Evolutionary conservation across 2,329 filamentous ascomycete genomes (phyloP).

Genomic region (Dothistroma pini): DNA sequence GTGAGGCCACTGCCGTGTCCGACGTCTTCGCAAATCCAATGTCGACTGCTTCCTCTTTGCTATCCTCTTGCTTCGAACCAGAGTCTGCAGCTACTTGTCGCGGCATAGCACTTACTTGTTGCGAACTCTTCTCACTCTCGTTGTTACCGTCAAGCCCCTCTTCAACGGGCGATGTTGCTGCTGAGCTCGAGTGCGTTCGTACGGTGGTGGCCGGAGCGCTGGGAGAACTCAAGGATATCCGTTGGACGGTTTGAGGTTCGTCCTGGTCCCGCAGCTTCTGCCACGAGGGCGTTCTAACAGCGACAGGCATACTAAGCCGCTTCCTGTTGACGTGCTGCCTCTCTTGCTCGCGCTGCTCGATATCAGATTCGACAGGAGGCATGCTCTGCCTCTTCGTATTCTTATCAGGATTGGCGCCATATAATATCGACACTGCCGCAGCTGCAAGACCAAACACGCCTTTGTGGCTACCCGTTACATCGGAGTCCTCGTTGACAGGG

Average conservation of each 20-base stretch:
- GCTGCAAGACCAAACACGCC: slow-evolving; percentile 17
- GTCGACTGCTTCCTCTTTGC: slow-evolving; percentile 8
- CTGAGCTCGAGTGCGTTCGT: not conserved
- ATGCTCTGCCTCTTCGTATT: slow-evolving; percentile 3
- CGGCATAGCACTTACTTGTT: not conserved
- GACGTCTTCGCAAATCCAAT: slow-evolving; percentile 45
- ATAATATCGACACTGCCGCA: slow-evolving; percentile 13
- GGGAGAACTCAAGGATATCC: not conserved
- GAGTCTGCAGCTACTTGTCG: slow-evolving; percentile 8
- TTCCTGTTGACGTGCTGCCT: slow-evolving; percentile 16
- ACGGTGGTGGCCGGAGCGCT: not conserved
- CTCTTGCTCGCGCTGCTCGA: slow-evolving; percentile 18
- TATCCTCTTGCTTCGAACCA: slow-evolving; percentile 3
- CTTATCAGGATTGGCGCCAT: slow-evolving; percentile 7
- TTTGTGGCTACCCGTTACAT: slow-evolving; percentile 6
- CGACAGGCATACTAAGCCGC: slow-evolving; percentile 13
- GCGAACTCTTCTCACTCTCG: not conserved
- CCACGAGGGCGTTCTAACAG: not conserved
- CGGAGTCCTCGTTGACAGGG: slow-evolving; percentile 11
- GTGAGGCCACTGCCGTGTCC: slow-evolving; percentile 27
- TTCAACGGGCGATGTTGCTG: not conserved
- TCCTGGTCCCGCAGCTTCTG: slow-evolving; percentile 2
- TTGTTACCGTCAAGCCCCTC: not conserved
- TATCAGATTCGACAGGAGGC: not conserved
- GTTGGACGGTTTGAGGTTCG: not conserved